These are phyloP conservation scores for Galerina sulciceps DNA, from an alignment of 768 basidiomycete species.

Conservation along the genomic window DNA sequence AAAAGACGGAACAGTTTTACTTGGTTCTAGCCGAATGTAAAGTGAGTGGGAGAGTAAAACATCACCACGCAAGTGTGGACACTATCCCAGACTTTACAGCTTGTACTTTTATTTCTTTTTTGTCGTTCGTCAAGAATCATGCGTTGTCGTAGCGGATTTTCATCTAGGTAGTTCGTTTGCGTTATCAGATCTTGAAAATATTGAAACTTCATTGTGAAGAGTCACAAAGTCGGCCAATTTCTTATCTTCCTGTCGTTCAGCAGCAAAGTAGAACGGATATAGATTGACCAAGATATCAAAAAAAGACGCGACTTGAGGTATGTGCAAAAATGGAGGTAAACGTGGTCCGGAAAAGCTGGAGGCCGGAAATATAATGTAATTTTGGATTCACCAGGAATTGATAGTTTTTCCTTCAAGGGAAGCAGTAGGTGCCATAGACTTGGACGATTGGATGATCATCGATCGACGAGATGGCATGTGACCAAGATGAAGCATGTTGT, in stretches of 20 bases:
- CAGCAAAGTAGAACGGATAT: constrained; percentile 11
- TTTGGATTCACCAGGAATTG: constrained; percentile 38
- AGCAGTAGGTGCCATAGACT: constrained; percentile 20
- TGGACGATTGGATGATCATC: constrained; percentile 27
- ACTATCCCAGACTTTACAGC: background rate
- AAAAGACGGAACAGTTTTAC: constrained; percentile 1
- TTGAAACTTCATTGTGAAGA: constrained; percentile 7
- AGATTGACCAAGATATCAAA: constrained; percentile 20
- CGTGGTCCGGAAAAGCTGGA: constrained; percentile 11
- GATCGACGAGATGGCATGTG: constrained; percentile 30
- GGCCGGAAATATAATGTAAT: constrained; percentile 21
- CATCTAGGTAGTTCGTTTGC: constrained; percentile 3
- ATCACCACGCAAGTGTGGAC: background rate
- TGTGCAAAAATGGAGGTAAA: constrained; percentile 28
- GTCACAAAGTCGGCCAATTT: background rate
- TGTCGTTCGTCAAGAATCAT: constrained; percentile 47
- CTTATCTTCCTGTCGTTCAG: constrained; percentile 7
- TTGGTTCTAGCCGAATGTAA: background rate
- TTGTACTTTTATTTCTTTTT: background rate
- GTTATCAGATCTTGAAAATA: constrained; percentile 11
- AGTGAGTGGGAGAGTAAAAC: background rate
- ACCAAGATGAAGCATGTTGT: constrained; percentile 24
- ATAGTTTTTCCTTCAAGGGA: constrained; percentile 27
- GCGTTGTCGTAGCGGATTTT: constrained; percentile 27
- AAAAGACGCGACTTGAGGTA: constrained; percentile 21